phyloP scores from a whole-genome alignment of 148 eudicot genomes.

The Nepenthes gracilis region DNA sequence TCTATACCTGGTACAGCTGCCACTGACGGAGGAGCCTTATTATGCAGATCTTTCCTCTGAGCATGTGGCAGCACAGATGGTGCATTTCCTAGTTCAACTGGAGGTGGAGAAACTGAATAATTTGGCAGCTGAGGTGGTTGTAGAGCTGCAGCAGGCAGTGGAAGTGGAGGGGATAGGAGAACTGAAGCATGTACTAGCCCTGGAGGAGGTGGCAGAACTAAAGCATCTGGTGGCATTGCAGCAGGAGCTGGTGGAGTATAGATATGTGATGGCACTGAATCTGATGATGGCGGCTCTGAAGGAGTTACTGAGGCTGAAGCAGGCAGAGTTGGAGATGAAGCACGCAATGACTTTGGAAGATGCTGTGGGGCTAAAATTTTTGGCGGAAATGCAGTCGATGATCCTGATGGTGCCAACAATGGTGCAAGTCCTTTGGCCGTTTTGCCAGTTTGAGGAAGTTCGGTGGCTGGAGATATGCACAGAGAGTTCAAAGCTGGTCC shows the following conservation, averaged over 20 bases:
- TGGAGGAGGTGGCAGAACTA: conserved; percentile 10
- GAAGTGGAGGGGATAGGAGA: conserved; percentile 3
- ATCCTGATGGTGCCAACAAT: no score
- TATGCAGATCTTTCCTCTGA: conserved; percentile 10
- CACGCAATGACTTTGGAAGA: not conserved
- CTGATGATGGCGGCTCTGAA: conserved; percentile 5
- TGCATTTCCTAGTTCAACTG: not conserved
- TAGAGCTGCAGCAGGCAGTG: conserved; percentile 3
- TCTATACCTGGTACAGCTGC: conserved; percentile 37
- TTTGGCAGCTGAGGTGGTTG: not conserved
- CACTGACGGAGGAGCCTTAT: conserved; percentile 18
- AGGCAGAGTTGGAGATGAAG: not conserved
- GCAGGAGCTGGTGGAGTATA: conserved; percentile 10
- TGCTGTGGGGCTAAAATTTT: not conserved
- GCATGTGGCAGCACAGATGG: not conserved
- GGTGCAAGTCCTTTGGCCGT: no score
- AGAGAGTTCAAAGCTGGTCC: no score
- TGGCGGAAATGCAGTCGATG: not conserved
- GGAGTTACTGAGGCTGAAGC: conserved; percentile 6
- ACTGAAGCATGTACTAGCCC: conserved; percentile 2
- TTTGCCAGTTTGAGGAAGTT: no score
- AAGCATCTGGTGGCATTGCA: conserved; percentile 2
- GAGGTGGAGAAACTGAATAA: conserved; percentile 8
- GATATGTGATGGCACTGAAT: conserved; percentile 9
- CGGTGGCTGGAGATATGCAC: no score